phyloP scores from a whole-genome alignment of 73 alveolate genomes.

The Tetrahymena elliotti region DNA sequence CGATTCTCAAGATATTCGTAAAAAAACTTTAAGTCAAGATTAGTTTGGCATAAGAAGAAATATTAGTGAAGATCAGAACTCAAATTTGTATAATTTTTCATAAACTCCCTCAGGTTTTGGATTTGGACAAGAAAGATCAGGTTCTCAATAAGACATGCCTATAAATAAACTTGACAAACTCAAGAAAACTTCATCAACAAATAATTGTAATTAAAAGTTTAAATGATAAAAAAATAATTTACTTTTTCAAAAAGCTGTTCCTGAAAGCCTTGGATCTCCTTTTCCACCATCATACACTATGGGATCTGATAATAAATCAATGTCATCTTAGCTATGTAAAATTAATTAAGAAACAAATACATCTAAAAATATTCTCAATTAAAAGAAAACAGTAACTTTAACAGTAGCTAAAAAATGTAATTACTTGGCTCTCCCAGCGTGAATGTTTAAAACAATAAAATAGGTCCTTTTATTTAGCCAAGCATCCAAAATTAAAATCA shows the following conservation, averaged over 20 bases:
- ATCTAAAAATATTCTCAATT: background rate
- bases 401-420: background rate
- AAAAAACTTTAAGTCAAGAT: slow-evolving; percentile 11
- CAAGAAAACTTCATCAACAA: slow-evolving; percentile 29
- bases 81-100: slow-evolving; percentile 13
- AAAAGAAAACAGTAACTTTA: background rate
- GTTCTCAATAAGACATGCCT: slow-evolving; percentile 30
- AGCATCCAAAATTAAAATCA: background rate
- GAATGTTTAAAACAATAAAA: background rate
- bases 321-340: background rate
- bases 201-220: background rate
- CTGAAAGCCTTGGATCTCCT: background rate
- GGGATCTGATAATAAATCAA: background rate
- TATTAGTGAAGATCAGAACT: background rate
- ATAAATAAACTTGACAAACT: slow-evolving; percentile 15
- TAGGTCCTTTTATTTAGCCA: background rate
- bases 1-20: slow-evolving; percentile 9
- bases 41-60: slow-evolving; percentile 11
- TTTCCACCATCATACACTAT: background rate
- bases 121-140: slow-evolving; percentile 16
- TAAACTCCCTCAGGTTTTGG: background rate
- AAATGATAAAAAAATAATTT: background rate
- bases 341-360: background rate
- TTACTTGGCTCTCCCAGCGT: background rate
- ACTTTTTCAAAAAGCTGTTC: background rate